Conservation (phyloP, 495 filamentous ascomycete species). For the Lepidopterella palustris region DNA sequence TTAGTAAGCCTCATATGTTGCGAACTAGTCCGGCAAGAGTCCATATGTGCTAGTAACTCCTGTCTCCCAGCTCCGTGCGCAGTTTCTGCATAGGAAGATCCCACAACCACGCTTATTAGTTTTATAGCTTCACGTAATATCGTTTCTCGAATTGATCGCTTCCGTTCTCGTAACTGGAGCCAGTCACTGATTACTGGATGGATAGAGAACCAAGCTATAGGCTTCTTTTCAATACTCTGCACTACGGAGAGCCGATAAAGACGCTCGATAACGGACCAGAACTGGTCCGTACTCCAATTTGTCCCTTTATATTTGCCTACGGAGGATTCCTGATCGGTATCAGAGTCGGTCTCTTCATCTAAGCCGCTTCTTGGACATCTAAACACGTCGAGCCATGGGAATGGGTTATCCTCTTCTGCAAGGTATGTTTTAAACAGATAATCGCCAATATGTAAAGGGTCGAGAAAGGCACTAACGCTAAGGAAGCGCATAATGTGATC, state of each 20-base stretch:
- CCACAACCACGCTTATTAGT: conserved; percentile 1
- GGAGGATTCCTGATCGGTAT: background rate
- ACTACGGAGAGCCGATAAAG: conserved; percentile 3
- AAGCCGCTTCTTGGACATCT: background rate
- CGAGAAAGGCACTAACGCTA: conserved; percentile 26
- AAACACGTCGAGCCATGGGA: conserved; percentile 4
- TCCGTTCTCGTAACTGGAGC: conserved; percentile 1
- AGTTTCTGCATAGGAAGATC: conserved; percentile 1
- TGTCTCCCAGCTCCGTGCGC: background rate
- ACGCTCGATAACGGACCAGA: background rate
- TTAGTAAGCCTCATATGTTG: background rate
- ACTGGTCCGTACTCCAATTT: background rate
- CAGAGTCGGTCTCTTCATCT: conserved; percentile 2
- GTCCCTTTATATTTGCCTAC: background rate
- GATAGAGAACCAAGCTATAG: conserved; percentile 2
- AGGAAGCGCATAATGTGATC: conserved; percentile 22
- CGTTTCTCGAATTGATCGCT: conserved; percentile 1
- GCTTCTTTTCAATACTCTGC: conserved; percentile 4
- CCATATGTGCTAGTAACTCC: conserved; percentile 1
- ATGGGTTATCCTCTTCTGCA: conserved; percentile 1
- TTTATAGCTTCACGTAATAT: background rate
- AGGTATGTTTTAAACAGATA: conserved; percentile 3
- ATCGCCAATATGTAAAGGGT: conserved; percentile 14
- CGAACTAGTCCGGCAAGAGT: conserved; percentile 1
- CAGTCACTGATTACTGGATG: conserved; percentile 4